These are phyloP conservation scores for Centrapalus pauciflorus DNA, from an alignment of 129 eudicot species.

Conservation along the genomic window DNA sequence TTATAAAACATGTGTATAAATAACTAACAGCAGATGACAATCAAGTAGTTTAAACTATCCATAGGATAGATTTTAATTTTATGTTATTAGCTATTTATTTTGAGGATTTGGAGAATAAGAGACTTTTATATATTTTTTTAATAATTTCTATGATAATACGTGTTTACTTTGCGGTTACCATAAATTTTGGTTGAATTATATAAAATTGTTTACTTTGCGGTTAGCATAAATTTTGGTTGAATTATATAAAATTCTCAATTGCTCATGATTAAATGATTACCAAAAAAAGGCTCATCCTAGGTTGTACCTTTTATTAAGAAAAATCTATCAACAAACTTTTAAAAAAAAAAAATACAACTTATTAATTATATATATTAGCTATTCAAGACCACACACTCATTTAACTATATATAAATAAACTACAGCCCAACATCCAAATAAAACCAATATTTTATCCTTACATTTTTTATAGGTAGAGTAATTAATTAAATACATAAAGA, in stretches of 20 bases:
- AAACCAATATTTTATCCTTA: conserved; percentile 7
- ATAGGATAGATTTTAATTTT: conserved; percentile 5
- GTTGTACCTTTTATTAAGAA: conserved; percentile 24
- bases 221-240: not conserved
- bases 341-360: conserved; percentile 1
- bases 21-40: conserved; percentile 2
- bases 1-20: not conserved
- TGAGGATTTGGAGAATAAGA: not conserved
- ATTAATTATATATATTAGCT: not conserved
- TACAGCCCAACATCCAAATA: conserved; percentile 23
- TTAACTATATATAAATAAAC: too few relatives aligned
- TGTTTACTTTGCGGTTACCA: conserved; percentile 27
- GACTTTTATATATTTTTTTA: not conserved
- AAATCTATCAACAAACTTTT: conserved; percentile 4
- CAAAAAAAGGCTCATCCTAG: conserved; percentile 24
- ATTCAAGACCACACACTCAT: conserved; percentile 19
- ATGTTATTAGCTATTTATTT: not conserved
- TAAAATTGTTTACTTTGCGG: conserved; percentile 30
- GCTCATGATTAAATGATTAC: conserved; percentile 24
- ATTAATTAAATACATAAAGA: conserved; percentile 6
- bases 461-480: not conserved
- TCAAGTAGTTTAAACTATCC: not conserved
- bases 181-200: not conserved
- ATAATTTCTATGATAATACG: conserved; percentile 11
- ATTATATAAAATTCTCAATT: conserved; percentile 10